Percentiles rank a stretch among this genome's conserved stretches.
Evolutionary conservation across 805 yeast species (phyloP).

Genomic region (Candida nemodendra): DNA sequence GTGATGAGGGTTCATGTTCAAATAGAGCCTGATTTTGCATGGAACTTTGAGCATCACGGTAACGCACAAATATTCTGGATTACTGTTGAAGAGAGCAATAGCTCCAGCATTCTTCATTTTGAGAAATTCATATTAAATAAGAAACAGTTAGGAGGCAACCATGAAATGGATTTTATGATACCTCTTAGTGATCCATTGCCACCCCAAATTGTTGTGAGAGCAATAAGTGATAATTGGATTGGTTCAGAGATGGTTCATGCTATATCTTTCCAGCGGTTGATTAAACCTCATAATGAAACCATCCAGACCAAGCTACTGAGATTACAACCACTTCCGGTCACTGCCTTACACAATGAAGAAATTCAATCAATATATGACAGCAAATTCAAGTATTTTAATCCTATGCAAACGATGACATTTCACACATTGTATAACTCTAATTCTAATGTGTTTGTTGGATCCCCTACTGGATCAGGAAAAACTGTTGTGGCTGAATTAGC

Average conservation of each 20-base stretch:
- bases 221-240: constrained; percentile 83
- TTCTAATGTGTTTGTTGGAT: constrained; percentile 85
- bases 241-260: constrained; percentile 77
- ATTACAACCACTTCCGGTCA: constrained; percentile 80
- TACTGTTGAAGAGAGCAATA: constrained; percentile 82
- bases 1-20: constrained; percentile 79
- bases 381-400: constrained; percentile 85
- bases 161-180: constrained; percentile 87
- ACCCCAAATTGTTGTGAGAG: constrained; percentile 77
- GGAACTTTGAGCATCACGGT: constrained; percentile 86
- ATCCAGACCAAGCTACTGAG: constrained; percentile 76
- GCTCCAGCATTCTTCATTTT: constrained; percentile 70
- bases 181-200: constrained; percentile 91
- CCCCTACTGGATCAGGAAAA: constrained; percentile 98
- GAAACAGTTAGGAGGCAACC: constrained; percentile 51
- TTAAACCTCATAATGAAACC: constrained; percentile 85
- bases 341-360: constrained; percentile 69
- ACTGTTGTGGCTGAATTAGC: constrained; percentile 97
- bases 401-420: constrained; percentile 98
- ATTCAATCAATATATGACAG: constrained; percentile 66
- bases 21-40: constrained; percentile 73
- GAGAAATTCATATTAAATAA: constrained; percentile 74
- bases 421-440: constrained; percentile 81
- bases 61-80: constrained; percentile 88
- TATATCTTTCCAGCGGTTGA: constrained; percentile 85